Conservation (phyloP, 129 eudicot species). For the Lactuca saligna region DNA sequence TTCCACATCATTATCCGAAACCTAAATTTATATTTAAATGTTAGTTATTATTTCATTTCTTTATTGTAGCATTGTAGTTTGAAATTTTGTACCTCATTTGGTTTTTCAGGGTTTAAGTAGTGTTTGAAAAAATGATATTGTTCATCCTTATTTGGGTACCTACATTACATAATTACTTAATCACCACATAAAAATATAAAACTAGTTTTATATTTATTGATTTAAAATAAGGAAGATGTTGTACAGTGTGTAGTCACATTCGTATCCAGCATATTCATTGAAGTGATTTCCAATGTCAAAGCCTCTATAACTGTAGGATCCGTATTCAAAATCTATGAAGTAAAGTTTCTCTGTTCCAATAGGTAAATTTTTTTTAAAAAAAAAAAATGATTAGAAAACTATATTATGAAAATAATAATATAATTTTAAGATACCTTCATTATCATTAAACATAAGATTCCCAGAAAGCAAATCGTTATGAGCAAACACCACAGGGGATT, state of each 20-base stretch:
- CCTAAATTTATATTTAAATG: slow-evolving; percentile 31
- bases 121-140: slow-evolving; percentile 91
- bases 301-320: slow-evolving; percentile 87
- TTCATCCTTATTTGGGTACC: slow-evolving; percentile 74
- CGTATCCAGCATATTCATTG: slow-evolving; percentile 93
- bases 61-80: too few relatives aligned
- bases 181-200: slow-evolving; percentile 13
- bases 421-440: slow-evolving; percentile 54
- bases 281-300: slow-evolving; percentile 97
- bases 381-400: neutral
- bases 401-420: neutral
- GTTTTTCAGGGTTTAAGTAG: slow-evolving; percentile 68
- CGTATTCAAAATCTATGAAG: slow-evolving; percentile 94
- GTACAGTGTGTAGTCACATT: slow-evolving; percentile 89
- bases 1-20: slow-evolving; percentile 52
- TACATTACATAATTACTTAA: slow-evolving; percentile 21
- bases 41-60: too few relatives aligned
- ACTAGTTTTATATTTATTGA: too few relatives aligned
- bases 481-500: slow-evolving; percentile 84
- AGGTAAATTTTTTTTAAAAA: neutral
- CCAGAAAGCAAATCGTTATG: slow-evolving; percentile 95
- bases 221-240: slow-evolving; percentile 23
- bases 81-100: slow-evolving; percentile 55
- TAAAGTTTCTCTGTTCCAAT: slow-evolving; percentile 65
- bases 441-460: slow-evolving; percentile 77